Evolutionary conservation across 495 filamentous ascomycete genomes (phyloP), one percentile per base, ranked within the genome.

Genomic region (Penicillium canescens): DNA sequence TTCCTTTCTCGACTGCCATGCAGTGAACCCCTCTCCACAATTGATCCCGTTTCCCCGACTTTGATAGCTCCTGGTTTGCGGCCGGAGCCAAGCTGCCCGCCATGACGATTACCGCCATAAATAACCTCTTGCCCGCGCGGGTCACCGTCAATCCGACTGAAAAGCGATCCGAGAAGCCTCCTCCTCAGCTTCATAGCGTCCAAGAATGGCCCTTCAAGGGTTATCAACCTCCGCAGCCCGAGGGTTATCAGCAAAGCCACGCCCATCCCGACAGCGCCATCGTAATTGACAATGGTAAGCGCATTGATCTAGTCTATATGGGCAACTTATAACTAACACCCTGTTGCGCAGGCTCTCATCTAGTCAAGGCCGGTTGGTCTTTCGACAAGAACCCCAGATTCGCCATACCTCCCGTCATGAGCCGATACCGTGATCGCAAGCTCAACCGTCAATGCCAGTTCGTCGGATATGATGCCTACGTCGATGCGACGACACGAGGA

Each of bases 271-370:
- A 71, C 28, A 86, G 81, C 42, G 90, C 92, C 34, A 96, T 98
- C 60, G 89, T 98, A 54, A 98, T 98, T 60, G 94, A 98, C 77
- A 98, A 98, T 89, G 94, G 92, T 96, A 72, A 47, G 59, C 36
- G 11, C 24, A 21, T 43, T 11, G 18, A 31, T 46, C 35, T 6
- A 10, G 6, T 35, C 21, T 7, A n/a, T 9, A 45, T 3, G 20
- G 26, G 12, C 38, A 0, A 31, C 9, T 12, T 3, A 21, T 50
- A 45, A 52, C 23, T 2, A 9, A 14, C n/a, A 13, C 31, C 9
- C 11, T 50, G 46, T 43, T 43, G 34, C 9, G 4, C 57, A 97
- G 92, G 94, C 51, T 91, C 94, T 13, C 94, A 88, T 44, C 79
- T 84, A 31, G 85, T 96, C 50, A 89, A 94, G 69, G 92, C 95